Base-by-base conservation (phyloP, 2,329 filamentous ascomycete genomes). In the Dothiorella sarmentorum region DNA sequence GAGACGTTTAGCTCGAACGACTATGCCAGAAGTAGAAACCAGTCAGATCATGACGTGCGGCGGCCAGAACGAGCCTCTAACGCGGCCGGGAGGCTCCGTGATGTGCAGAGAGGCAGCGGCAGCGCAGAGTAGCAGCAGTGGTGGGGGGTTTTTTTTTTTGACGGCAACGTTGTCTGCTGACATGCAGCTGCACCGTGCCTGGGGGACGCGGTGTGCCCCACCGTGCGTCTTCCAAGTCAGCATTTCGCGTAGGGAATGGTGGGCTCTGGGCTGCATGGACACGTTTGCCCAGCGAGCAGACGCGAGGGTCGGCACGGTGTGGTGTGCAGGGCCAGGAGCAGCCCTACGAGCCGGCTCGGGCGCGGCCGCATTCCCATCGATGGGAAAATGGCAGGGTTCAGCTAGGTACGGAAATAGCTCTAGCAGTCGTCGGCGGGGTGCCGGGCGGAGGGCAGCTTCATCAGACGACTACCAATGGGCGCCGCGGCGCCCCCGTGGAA, bases 131-230 rank as follows among this genome's bases (percentile, higher is more conserved):
- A 29, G 24, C 49, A 53, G 22, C 18, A 4, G 7, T 13, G 11
- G 20, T 24, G 4, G 29, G 4, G n/a, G 20, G 42, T 22, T 26
- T 44, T 31, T 47, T n/a, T 49, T 17, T 18, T n/a, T 20, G 6
- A 18, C 31, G 47, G 4, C 24, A 18, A n/a, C 4, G 22, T 35
- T 20, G 49, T 15, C 35, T 53, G 49, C 49, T 53, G 49, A 53
- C 49, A 53, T 53, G 49, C 49, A 53, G 24, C 15, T 40, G 49
- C 35, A 29, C 22, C 49, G 49, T 53, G 49, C 49, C 49, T 53
- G 49, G 49, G 33, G n/a, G n/a, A n/a, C 49, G 49, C 49, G n/a
- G 37, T 53, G 49, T 53, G 49, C 49, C 35, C n/a, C 35, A 22
- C 33, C 49, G 49, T 42, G 49, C 49, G 24, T 53, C 31, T 26